Base-by-base conservation (phyloP, 1,139 yeast genomes). In the Nakaseomyces uthaithaninus region DNA sequence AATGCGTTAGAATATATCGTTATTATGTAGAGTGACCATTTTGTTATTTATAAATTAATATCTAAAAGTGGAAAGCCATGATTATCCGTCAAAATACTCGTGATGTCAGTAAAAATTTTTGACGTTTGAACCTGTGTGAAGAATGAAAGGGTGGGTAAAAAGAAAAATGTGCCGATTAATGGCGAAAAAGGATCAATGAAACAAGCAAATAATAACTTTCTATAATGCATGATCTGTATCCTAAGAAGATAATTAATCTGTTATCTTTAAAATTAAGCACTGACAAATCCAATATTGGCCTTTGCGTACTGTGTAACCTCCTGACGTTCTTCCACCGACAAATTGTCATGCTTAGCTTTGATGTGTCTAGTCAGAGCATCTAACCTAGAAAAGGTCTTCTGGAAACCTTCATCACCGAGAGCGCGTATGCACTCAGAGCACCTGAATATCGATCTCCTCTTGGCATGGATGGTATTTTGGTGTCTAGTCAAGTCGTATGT, bases 281-380 rank as follows among this genome's bases (percentile, higher is more conserved):
- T 49, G 25, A 74, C 67, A 54, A 70, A 80, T 60, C 80, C 87
- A 37, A 80, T 85, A 55, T 81, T 75, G 49, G 74, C 80, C 60
- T 81, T 82, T 11, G 93, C 93, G 51, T 71, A 77, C 53, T 79
- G 78, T 50, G 82, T 78, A 36, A 83, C 75, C 41, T 76, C 75
- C 44, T 75, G 75, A 20, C 85, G 86, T 53, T 78, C 83, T 49
- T 74, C 74, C 24, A 82, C 80, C 4, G 75, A 71, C 25, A 82
- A 69, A 43, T 77, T 77, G 40, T 55, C 60, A 63, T 89, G 97
- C 65, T 91, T 89, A 24, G 86, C 91, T 46, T 95, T 72, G 38
- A 86, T 80, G 61, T 91, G 98, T 57, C 96, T 77, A 16, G 95
- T 87, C 49, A 91, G 71, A 2, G 98, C 96, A 63, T 91, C 98